Percentiles rank a stretch among this genome's conserved stretches.
Conservation (phyloP, 371 early-diverging fungal genomes). For the Neoconidiobolus thromboides region DNA sequence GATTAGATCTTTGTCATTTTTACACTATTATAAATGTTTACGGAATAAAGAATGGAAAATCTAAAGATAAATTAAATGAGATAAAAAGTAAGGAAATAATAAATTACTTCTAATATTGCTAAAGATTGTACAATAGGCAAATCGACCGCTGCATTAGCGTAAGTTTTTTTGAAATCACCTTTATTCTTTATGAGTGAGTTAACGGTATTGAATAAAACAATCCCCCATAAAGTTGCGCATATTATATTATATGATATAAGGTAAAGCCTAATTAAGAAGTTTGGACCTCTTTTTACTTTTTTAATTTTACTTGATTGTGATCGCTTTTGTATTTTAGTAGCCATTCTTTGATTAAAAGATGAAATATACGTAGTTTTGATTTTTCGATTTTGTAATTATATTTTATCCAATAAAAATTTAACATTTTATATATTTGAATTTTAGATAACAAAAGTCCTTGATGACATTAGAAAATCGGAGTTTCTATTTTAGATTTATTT, state of each 20-base stretch:
- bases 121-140: constrained; percentile 1
- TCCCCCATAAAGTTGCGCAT: background rate
- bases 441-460: no score
- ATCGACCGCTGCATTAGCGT: background rate
- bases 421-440: no score
- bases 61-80: constrained; percentile 6
- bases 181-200: background rate
- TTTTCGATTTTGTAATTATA: no score
- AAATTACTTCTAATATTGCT: constrained; percentile 2
- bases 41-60: constrained; percentile 13
- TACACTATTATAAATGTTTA: background rate
- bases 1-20: background rate
- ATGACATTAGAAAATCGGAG: no score
- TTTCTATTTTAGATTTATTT: no score
- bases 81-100: background rate
- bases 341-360: no score
- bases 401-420: no score
- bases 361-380: no score
- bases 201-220: background rate
- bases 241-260: background rate
- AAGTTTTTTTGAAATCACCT: background rate
- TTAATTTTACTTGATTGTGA: no score
- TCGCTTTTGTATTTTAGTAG: no score
- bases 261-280: background rate
- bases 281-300: no score